Evolutionary conservation across 345 rosid species (phyloP).

Genomic region (Alliaria petiolata): DNA sequence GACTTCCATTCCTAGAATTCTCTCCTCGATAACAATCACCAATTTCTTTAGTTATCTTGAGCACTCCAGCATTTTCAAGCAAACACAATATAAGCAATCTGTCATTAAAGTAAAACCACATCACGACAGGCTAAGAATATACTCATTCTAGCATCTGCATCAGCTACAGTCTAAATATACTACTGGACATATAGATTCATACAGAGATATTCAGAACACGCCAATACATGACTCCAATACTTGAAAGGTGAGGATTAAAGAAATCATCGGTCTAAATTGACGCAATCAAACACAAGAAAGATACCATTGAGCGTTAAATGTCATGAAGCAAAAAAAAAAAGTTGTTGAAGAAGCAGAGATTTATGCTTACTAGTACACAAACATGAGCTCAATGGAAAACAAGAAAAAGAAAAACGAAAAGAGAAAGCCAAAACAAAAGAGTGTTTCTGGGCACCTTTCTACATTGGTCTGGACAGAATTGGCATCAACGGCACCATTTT

Average conservation of each 20-base stretch:
- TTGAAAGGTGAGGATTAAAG: background rate
- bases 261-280: background rate
- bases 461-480: slow-evolving; percentile 52
- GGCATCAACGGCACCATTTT: slow-evolving; percentile 34
- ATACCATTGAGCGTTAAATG: background rate
- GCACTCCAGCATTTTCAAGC: slow-evolving; percentile 74
- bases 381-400: background rate
- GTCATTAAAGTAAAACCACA: slow-evolving; percentile 28
- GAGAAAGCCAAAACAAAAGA: background rate
- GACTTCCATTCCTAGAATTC: slow-evolving; percentile 27
- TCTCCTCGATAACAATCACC: slow-evolving; percentile 26
- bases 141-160: background rate
- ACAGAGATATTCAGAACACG: background rate
- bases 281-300: background rate
- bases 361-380: background rate
- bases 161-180: background rate
- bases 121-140: slow-evolving; percentile 1
- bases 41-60: slow-evolving; percentile 57
- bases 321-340: background rate
- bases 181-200: background rate
- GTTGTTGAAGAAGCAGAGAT: background rate
- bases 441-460: slow-evolving; percentile 51
- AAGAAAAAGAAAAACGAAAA: background rate
- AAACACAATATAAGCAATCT: slow-evolving; percentile 77
- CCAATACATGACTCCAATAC: background rate